Conservation (phyloP, 2,329 filamentous ascomycete genomes). For the Seiridium unicorne region DNA sequence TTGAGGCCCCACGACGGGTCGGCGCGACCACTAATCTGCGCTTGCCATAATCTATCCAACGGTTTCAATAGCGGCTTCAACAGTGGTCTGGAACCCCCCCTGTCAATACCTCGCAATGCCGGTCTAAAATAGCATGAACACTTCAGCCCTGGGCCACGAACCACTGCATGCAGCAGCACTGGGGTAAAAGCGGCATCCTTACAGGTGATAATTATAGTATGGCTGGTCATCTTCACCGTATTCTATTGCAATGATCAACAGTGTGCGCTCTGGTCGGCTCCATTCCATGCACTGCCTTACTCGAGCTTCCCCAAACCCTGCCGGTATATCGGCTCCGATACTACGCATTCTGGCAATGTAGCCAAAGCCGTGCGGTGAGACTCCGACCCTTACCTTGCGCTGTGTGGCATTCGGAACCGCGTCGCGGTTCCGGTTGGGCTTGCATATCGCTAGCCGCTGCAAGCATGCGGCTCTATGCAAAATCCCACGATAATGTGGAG, state of each 20-base stretch:
- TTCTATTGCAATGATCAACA: neutral
- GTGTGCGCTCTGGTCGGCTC: neutral
- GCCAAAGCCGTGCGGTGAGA: neutral
- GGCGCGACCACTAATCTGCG: neutral
- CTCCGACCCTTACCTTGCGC: neutral
- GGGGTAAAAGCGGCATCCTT: neutral
- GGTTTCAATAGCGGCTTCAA: too few relatives aligned
- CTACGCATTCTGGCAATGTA: neutral
- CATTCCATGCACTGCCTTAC: neutral
- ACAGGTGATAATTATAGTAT: neutral
- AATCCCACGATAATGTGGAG: constrained; percentile 3
- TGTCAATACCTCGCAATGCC: neutral
- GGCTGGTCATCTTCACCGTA: neutral
- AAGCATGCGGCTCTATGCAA: constrained; percentile 1
- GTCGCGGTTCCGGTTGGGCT: neutral
- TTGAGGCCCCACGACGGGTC: neutral
- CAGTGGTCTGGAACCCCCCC: too few relatives aligned
- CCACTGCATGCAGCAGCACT: neutral
- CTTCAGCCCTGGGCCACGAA: neutral
- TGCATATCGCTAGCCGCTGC: neutral
- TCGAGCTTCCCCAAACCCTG: neutral
- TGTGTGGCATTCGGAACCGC: constrained; percentile 2
- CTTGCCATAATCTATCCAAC: too few relatives aligned
- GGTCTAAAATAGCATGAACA: neutral
- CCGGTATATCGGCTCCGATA: too few relatives aligned